Conservation (phyloP, 2,329 filamentous ascomycete species). For the Fusarium albosuccineum region DNA sequence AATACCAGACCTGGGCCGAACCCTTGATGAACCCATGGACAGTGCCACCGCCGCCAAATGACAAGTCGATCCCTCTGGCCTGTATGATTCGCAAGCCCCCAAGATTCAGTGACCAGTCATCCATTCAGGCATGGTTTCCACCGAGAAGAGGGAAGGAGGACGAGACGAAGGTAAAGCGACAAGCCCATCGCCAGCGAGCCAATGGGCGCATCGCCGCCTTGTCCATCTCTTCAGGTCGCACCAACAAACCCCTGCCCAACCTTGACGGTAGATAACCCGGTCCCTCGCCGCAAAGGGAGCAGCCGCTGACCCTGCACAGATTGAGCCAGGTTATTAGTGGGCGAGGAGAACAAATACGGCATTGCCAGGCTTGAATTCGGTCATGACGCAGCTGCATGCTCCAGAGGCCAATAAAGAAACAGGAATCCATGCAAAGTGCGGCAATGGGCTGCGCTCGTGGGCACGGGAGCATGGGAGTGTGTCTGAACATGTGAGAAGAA, state of each 20-base stretch:
- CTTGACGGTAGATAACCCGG: slow-evolving; percentile 28
- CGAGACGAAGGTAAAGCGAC: slow-evolving; percentile 19
- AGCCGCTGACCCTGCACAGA: slow-evolving; percentile 32
- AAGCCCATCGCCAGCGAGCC: slow-evolving; percentile 33
- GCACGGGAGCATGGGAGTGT: slow-evolving; percentile 34
- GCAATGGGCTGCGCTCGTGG: slow-evolving; percentile 38
- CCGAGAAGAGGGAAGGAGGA: slow-evolving; percentile 8
- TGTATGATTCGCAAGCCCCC: slow-evolving; percentile 41
- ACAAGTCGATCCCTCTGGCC: slow-evolving; percentile 35
- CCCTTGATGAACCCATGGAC: slow-evolving; percentile 46
- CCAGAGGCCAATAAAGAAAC: slow-evolving; percentile 37
- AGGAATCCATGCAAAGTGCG: slow-evolving; percentile 37
- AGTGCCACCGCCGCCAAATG: slow-evolving; percentile 44
- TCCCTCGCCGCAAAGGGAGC: neutral
- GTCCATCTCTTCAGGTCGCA: slow-evolving; percentile 32
- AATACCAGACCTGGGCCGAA: slow-evolving; percentile 17
- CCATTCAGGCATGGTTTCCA: slow-evolving; percentile 1
- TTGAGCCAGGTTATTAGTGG: slow-evolving; percentile 20
- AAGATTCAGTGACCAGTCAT: slow-evolving; percentile 35
- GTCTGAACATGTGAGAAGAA: slow-evolving; percentile 36
- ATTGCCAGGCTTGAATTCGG: slow-evolving; percentile 10
- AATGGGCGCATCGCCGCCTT: slow-evolving; percentile 30
- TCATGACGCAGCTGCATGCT: slow-evolving; percentile 28
- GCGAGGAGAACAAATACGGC: slow-evolving; percentile 22
- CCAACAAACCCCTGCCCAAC: slow-evolving; percentile 30